Evolutionary conservation across 768 basidiomycete genomes (phyloP).

Genomic region (Hortiboletus flavorubellus): DNA sequence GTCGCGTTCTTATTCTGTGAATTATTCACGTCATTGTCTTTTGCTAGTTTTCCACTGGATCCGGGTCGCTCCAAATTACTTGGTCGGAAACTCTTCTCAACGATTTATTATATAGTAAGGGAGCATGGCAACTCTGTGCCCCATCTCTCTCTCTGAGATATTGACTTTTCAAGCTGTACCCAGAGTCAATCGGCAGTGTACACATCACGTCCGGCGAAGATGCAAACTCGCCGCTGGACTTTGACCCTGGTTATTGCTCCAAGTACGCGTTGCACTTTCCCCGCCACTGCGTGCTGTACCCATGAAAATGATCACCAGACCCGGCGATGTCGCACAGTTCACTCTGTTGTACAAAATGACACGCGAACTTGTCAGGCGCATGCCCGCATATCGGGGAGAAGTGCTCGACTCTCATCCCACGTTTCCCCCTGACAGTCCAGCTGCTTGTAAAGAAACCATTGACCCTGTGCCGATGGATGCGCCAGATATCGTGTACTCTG

Average conservation of each 20-base stretch:
- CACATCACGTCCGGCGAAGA: conserved; percentile 46
- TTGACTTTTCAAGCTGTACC: conserved; percentile 35
- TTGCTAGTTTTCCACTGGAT: conserved; percentile 25
- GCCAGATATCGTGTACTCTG: conserved; percentile 34
- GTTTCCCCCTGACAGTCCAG: no score
- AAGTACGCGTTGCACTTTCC: conserved; percentile 31
- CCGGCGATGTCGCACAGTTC: conserved; percentile 42
- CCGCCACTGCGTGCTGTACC: neutral
- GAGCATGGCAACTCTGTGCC: no score
- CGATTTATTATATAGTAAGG: conserved; percentile 35
- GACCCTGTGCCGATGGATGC: conserved; percentile 24
- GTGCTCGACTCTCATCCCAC: no score
- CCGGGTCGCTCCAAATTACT: conserved; percentile 6
- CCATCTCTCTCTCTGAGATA: neutral
- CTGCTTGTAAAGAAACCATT: conserved; percentile 1
- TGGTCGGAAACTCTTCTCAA: conserved; percentile 27
- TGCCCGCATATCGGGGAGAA: no score
- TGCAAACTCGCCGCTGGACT: conserved; percentile 39
- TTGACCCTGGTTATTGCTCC: conserved; percentile 44
- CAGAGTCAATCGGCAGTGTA: conserved; percentile 43
- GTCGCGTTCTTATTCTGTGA: neutral
- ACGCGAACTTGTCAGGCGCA: no score
- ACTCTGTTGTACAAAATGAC: conserved; percentile 24
- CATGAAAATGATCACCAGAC: neutral
- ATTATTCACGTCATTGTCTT: neutral